phyloP scores from a whole-genome alignment of 305 asterid genomes.

The Fraxinus platypoda region DNA sequence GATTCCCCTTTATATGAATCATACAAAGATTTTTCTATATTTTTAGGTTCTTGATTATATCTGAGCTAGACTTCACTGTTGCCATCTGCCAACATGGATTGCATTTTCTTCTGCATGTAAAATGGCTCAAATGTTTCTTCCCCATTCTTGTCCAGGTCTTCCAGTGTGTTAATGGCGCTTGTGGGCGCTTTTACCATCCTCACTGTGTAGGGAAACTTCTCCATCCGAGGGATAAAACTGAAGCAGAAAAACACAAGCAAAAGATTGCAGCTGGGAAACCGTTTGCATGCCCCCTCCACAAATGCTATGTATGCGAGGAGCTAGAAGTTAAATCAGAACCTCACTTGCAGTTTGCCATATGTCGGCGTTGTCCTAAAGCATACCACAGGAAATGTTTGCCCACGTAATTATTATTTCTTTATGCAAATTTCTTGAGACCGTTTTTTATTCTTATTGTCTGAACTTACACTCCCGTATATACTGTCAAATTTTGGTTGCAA shows the following conservation, averaged over 20 bases:
- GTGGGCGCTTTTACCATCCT: slow-evolving; percentile 81
- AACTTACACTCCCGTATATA: neutral
- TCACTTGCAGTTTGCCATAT: slow-evolving; percentile 73
- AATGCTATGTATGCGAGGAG: slow-evolving; percentile 58
- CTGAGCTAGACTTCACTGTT: neutral
- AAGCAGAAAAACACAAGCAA: slow-evolving; percentile 40
- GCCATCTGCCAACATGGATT: neutral
- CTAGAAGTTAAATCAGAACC: slow-evolving; percentile 51
- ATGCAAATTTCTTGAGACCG: slow-evolving; percentile 1
- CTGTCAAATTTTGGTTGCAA: slow-evolving; percentile 17
- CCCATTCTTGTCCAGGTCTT: slow-evolving; percentile 51
- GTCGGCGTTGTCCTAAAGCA: slow-evolving; percentile 91
- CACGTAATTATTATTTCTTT: slow-evolving; percentile 41
- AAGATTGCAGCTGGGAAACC: slow-evolving; percentile 61
- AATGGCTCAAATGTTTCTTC: neutral
- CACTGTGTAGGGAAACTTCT: slow-evolving; percentile 63
- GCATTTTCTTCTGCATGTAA: neutral
- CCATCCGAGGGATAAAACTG: slow-evolving; percentile 48
- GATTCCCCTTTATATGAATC: neutral
- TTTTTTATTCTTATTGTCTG: slow-evolving; percentile 6
- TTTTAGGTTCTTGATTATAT: neutral
- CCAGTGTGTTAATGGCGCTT: slow-evolving; percentile 69
- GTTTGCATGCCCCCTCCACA: slow-evolving; percentile 76
- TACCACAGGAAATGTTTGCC: slow-evolving; percentile 93
- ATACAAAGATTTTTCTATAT: neutral